phyloP scores from a whole-genome alignment of 345 rosid species.

The Eucalyptus dawsonii region DNA sequence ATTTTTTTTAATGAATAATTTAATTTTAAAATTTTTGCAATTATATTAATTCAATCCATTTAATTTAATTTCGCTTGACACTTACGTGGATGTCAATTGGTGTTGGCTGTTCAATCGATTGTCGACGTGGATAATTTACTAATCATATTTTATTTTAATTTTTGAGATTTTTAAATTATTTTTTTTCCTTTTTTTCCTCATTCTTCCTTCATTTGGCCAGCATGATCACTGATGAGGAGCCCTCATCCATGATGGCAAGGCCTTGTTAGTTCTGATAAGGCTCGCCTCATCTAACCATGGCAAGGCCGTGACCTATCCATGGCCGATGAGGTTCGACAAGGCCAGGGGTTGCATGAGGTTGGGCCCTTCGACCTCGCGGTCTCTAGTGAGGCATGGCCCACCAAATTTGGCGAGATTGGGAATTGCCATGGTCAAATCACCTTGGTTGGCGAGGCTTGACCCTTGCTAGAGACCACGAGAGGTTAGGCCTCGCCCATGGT shows the following conservation, averaged over 20 bases:
- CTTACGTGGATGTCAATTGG: fast-evolving
- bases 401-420: no score
- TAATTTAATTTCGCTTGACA: no score
- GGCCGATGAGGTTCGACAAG: fast-evolving
- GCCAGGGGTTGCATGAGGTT: fast-evolving
- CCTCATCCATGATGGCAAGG: no score
- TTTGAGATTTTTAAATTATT: no score
- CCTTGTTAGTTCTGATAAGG: fast-evolving
- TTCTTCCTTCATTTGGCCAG: fast-evolving
- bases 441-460: fast-evolving
- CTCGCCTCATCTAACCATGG: fast-evolving
- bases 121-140: fast-evolving
- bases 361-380: fast-evolving
- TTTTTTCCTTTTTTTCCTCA: no score
- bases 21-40: no score
- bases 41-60: fast-evolving
- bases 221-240: no score
- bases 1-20: no score
- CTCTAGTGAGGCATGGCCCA: no score
- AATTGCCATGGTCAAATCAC: no score
- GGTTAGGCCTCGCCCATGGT: fast-evolving
- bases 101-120: fast-evolving
- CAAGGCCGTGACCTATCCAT: fast-evolving
- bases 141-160: no score
- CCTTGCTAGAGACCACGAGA: fast-evolving